These are phyloP conservation scores for Chloranthus sessilifolius DNA, from an alignment of 164 flowering plant species.

Conservation along the genomic window DNA sequence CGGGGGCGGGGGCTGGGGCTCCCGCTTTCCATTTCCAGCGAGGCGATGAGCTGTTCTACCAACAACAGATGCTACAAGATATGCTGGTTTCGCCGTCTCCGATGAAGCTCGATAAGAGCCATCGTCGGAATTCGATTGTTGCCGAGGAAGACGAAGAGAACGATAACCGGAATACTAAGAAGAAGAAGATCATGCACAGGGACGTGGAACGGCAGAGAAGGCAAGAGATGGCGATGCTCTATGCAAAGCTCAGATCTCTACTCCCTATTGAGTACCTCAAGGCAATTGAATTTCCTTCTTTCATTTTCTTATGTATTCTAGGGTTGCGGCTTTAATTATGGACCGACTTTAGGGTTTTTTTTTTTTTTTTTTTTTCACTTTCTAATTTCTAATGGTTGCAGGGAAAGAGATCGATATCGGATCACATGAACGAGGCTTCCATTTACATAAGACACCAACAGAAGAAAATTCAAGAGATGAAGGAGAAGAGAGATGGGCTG, in stretches of 20 bases:
- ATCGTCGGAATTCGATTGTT: too few relatives aligned
- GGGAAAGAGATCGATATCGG: conserved; percentile 45
- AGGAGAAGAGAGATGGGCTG: conserved; percentile 29
- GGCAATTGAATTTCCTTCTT: conserved; percentile 7
- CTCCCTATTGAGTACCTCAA: conserved; percentile 26
- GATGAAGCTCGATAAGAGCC: too few relatives aligned
- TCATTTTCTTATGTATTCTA: neutral
- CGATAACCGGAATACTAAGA: neutral
- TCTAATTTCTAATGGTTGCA: conserved; percentile 8
- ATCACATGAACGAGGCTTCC: conserved; percentile 38
- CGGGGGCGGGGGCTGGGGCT: too few relatives aligned
- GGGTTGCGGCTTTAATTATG: neutral
- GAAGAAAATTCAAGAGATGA: conserved; percentile 28
- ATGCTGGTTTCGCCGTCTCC: neutral
- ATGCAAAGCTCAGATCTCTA: conserved; percentile 17
- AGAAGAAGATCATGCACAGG: conserved; percentile 21
- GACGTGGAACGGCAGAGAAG: conserved; percentile 25
- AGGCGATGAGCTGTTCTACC: conserved; percentile 13
- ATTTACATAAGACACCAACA: conserved; percentile 30
- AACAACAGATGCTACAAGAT: conserved; percentile 4
- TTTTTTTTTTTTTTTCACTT: neutral
- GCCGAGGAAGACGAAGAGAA: neutral
- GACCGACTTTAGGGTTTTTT: neutral
- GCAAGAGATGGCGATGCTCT: conserved; percentile 23
- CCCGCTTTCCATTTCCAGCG: conserved; percentile 15